Percentiles rank a stretch among this genome's conserved stretches.
Evolutionary conservation across 768 basidiomycete species (phyloP).

Genomic region (Hygrophorus pudorinus): DNA sequence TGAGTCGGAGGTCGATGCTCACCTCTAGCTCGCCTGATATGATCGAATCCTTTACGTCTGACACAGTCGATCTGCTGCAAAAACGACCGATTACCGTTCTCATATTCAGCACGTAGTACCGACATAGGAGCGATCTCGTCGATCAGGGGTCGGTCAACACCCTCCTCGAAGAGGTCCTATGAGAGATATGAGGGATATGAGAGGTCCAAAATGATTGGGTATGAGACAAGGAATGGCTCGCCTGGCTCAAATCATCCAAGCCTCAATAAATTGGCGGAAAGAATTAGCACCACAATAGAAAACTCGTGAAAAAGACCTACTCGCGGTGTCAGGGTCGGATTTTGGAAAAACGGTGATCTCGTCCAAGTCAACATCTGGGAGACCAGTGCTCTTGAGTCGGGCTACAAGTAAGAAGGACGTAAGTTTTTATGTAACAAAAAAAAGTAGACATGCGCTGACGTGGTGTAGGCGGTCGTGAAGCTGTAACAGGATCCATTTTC

Average conservation of each 20-base stretch:
- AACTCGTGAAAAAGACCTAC: too few relatives aligned
- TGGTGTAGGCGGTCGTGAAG: too few relatives aligned
- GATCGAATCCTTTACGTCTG: constrained; percentile 46
- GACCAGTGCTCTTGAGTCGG: constrained; percentile 8
- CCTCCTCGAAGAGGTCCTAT: constrained; percentile 3
- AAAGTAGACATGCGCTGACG: neutral
- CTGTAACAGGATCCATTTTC: too few relatives aligned
- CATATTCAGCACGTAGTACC: constrained; percentile 56
- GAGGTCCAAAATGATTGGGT: too few relatives aligned
- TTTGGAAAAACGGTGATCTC: neutral
- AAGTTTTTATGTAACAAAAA: neutral
- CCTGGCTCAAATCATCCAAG: constrained; percentile 19
- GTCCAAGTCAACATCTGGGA: constrained; percentile 11
- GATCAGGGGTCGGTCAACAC: constrained; percentile 38
- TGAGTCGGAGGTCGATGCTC: constrained; percentile 10
- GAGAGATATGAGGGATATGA: too few relatives aligned
- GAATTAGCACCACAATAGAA: neutral
- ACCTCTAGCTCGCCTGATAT: constrained; percentile 66
- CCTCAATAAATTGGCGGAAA: constrained; percentile 4
- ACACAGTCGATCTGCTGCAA: constrained; percentile 71
- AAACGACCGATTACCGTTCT: constrained; percentile 47
- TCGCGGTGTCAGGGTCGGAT: neutral
- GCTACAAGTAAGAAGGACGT: constrained; percentile 7
- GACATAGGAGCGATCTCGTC: constrained; percentile 42
- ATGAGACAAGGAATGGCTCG: too few relatives aligned